phyloP scores from a whole-genome alignment of 2,329 filamentous ascomycete species.

The Daldinia eschscholtzii region DNA sequence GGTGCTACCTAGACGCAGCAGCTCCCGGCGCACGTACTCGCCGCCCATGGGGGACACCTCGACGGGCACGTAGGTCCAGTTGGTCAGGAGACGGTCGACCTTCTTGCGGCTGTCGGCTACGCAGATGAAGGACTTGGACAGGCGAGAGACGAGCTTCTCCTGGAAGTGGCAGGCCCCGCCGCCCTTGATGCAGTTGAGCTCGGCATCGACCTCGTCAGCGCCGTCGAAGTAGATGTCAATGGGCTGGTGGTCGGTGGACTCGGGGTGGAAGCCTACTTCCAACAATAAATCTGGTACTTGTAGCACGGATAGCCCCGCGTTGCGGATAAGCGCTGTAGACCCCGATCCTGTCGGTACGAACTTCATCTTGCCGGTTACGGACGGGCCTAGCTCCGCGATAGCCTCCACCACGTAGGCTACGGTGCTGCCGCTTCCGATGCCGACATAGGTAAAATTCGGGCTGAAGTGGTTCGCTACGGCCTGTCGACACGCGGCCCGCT shows the following conservation, averaged over 20 bases:
- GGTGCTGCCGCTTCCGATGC: conserved; percentile 86
- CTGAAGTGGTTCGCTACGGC: conserved; percentile 77
- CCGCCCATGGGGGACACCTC: conserved; percentile 91
- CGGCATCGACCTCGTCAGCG: conserved; percentile 94
- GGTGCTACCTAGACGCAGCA: conserved; percentile 78
- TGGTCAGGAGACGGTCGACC: conserved; percentile 77
- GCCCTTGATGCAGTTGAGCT: conserved; percentile 97
- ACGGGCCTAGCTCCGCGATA: conserved; percentile 72
- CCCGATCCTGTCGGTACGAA: conserved; percentile 96
- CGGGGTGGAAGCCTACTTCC: conserved; percentile 56
- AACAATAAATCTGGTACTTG: conserved; percentile 80
- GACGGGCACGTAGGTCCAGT: conserved; percentile 89
- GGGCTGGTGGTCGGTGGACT: conserved; percentile 59
- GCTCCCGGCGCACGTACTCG: conserved; percentile 78
- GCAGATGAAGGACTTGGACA: conserved; percentile 86
- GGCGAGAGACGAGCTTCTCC: conserved; percentile 92
- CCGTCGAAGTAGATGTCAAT: conserved; percentile 96
- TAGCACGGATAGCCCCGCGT: conserved; percentile 80
- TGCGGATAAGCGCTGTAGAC: conserved; percentile 85
- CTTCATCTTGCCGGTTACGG: conserved; percentile 73
- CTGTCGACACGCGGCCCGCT: conserved; percentile 78
- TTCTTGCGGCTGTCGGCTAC: conserved; percentile 95
- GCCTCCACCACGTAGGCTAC: conserved; percentile 89
- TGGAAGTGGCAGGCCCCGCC: conserved; percentile 98
- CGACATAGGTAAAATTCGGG: conserved; percentile 86